Percentiles rank a stretch among this genome's conserved stretches.
phyloP scores from a whole-genome alignment of 176 grass and related monocot species.

The Phyllostachys edulis region DNA sequence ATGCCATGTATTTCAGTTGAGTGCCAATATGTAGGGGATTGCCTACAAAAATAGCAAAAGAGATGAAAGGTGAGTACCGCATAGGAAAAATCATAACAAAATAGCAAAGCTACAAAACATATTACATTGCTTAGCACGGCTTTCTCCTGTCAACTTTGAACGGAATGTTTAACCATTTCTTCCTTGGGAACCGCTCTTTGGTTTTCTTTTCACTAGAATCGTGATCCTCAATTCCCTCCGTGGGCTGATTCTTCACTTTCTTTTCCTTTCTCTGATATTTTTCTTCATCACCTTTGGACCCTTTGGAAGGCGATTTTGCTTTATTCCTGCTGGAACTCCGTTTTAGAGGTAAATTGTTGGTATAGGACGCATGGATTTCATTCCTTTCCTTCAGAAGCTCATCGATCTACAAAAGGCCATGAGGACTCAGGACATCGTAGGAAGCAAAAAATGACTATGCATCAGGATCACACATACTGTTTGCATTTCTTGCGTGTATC shows the following conservation, averaged over 20 bases:
- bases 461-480: constrained; percentile 40
- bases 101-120: not conserved
- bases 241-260: constrained; percentile 56
- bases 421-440: not conserved
- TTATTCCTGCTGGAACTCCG: constrained; percentile 69
- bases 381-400: constrained; percentile 84
- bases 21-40: not conserved
- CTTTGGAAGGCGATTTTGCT: constrained; percentile 52
- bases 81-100: not conserved
- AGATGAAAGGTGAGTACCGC: not conserved
- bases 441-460: constrained; percentile 9
- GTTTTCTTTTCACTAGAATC: constrained; percentile 54
- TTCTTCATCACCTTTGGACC: constrained; percentile 43
- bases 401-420: constrained; percentile 56
- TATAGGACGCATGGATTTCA: constrained; percentile 83
- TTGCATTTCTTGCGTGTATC: constrained; percentile 97
- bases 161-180: constrained; percentile 88
- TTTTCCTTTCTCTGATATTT: constrained; percentile 50
- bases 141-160: constrained; percentile 94
- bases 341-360: constrained; percentile 63
- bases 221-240: constrained; percentile 43
- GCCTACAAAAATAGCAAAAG: constrained; percentile 23
- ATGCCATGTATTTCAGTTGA: not conserved
- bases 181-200: constrained; percentile 53
- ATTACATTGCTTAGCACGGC: constrained; percentile 69